Percentiles rank a stretch among this genome's conserved stretches.
Conservation (phyloP, 257 asterid species). For the Galeopsis tetrahit region DNA sequence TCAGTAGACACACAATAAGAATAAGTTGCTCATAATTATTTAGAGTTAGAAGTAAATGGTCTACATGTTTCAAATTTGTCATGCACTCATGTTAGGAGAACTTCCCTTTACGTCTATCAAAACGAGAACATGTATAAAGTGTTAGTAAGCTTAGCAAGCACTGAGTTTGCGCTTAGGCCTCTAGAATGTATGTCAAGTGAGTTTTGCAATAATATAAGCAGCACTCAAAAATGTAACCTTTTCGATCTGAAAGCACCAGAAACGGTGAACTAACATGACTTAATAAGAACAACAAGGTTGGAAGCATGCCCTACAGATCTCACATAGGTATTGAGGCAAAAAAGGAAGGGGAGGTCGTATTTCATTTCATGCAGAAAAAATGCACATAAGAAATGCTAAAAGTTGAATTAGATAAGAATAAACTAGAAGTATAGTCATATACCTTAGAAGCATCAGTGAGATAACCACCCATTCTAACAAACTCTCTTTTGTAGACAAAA, state of each 20-base stretch:
- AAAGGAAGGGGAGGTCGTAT: not conserved
- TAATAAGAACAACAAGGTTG: not conserved
- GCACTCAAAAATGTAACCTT: slow-evolving; percentile 2
- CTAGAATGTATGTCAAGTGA: not conserved
- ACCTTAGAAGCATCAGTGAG: slow-evolving; percentile 62
- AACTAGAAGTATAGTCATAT: slow-evolving; percentile 12
- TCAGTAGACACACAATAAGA: slow-evolving; percentile 2
- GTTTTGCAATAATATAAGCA: not conserved
- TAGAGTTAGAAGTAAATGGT: not conserved
- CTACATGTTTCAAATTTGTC: slow-evolving; percentile 7
- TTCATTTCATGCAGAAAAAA: not conserved
- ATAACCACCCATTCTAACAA: slow-evolving; percentile 65
- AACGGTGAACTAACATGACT: slow-evolving; percentile 10
- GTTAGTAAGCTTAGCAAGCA: not conserved
- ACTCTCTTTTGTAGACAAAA: slow-evolving; percentile 60
- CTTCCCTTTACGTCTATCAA: not conserved
- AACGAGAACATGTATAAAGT: not conserved
- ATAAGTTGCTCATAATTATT: slow-evolving; percentile 8
- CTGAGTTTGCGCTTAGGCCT: slow-evolving; percentile 10
- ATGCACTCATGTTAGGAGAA: not conserved
- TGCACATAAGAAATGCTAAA: slow-evolving; percentile 2
- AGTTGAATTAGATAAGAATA: not conserved
- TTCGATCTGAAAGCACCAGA: not conserved
- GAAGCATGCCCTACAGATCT: slow-evolving; percentile 1
- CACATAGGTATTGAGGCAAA: slow-evolving; percentile 2